Evolutionary conservation across 768 basidiomycete genomes (phyloP).

Genomic region (Saitozyma sp.): DNA sequence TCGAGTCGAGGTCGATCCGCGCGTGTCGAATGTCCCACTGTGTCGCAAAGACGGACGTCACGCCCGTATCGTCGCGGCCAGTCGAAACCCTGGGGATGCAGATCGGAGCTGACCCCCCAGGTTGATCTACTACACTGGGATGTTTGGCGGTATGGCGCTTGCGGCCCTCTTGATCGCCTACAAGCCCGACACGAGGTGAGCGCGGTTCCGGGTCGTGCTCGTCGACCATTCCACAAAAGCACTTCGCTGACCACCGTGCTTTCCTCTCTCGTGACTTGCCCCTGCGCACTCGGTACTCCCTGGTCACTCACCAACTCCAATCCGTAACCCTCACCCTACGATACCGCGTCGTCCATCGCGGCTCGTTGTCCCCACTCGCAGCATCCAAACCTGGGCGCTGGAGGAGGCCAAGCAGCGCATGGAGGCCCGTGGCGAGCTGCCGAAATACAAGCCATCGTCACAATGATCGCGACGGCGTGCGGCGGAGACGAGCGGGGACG

Average conservation of each 20-base stretch:
- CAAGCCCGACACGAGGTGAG: slow-evolving; percentile 90
- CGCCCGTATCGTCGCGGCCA: not conserved
- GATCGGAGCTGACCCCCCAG: slow-evolving; percentile 15
- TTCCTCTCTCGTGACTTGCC: not conserved
- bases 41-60: not conserved
- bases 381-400: slow-evolving; percentile 90
- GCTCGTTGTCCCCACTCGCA: slow-evolving; percentile 45
- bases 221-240: too few species aligned
- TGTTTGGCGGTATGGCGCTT: slow-evolving; percentile 82
- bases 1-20: not conserved
- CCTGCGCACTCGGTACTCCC: too few species aligned
- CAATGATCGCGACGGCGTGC: slow-evolving; percentile 3
- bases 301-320: not conserved
- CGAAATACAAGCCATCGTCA: slow-evolving; percentile 68
- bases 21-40: not conserved
- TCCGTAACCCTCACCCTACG: too few species aligned
- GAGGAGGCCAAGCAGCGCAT: slow-evolving; percentile 84
- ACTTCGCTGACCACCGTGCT: slow-evolving; percentile 7
- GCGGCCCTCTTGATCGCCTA: slow-evolving; percentile 77
- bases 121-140: slow-evolving; percentile 80
- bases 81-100: not conserved
- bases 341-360: not conserved
- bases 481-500: not conserved
- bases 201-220: slow-evolving; percentile 5
- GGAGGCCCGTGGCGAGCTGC: slow-evolving; percentile 89